Evolutionary conservation across 164 flowering plant genomes (phyloP).

Genomic region (Vitis rupestris): DNA sequence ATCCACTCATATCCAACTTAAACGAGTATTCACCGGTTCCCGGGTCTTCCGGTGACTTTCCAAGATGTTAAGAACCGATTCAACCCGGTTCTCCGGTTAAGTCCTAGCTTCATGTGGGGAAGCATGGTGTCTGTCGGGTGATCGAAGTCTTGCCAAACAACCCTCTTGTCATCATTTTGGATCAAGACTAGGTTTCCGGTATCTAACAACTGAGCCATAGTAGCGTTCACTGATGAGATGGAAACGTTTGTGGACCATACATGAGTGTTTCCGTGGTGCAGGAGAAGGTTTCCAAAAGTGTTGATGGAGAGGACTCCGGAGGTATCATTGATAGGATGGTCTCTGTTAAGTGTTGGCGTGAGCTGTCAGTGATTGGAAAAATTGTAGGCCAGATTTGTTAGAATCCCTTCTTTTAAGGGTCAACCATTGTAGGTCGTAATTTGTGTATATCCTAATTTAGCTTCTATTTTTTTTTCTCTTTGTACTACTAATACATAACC

Average conservation of each 20-base stretch:
- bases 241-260: slow-evolving; percentile 43
- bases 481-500: too few species aligned
- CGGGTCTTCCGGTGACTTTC: slow-evolving; percentile 41
- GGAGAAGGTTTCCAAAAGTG: slow-evolving; percentile 18
- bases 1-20: slow-evolving; percentile 20
- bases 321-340: slow-evolving; percentile 23
- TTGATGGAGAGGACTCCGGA: slow-evolving; percentile 24
- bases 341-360: too few species aligned
- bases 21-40: slow-evolving; percentile 29
- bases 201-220: slow-evolving; percentile 29
- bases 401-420: too few species aligned
- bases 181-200: slow-evolving; percentile 39
- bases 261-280: slow-evolving; percentile 2
- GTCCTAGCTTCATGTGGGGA: slow-evolving; percentile 37
- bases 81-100: slow-evolving; percentile 26
- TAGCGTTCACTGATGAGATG: background rate
- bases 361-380: too few species aligned
- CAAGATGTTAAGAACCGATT: slow-evolving; percentile 41
- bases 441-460: too few species aligned
- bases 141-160: slow-evolving; percentile 55
- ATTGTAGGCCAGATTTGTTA: too few species aligned
- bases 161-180: background rate
- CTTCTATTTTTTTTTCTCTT: too few species aligned
- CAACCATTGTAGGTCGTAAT: too few species aligned
- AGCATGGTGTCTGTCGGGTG: slow-evolving; percentile 34